Base-by-base conservation (phyloP, 2,329 filamentous ascomycete genomes). In the Xylariaceae sp. region DNA sequence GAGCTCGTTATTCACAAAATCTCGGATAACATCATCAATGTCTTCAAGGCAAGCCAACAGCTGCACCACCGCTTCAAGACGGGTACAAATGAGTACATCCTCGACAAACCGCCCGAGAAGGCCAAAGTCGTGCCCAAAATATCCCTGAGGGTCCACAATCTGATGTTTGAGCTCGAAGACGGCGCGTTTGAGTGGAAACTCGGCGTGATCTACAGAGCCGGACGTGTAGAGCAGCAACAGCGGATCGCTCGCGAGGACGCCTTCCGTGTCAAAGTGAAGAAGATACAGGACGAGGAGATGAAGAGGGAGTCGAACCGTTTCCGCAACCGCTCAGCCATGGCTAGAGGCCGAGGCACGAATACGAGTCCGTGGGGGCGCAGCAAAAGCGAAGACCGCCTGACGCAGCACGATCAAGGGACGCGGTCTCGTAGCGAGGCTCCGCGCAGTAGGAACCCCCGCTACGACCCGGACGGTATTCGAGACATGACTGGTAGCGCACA, bases 131-230 rank as follows among this genome's bases (percentile, higher is more conserved):
- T 98, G 0, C 92, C 92, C 2, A 90, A 86, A 56, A 70, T 98
- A 15, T 90, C 88, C 0, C 50, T 98, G 8, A 79, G 88, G 36
- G 84, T 83, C 38, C 85, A 85, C 52, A 85, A 85, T 4, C 71
- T 98, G 16, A 66, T 95, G 2, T 90, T 98, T 43, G 90, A 97
- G 56, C 71, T 98, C 24, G 92, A 98, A 63, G 92, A 98, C 59
- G 90, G 92, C 34, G 83, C 87, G 0, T 98, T 98, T 55, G 92
- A 98, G 60, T 98, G 89, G 86, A 97, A 96, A 59, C 70, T 98
- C 8, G 88, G 89, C 12, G 81, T 88, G 56, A 98, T 98, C 36
- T 98, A 97, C 60, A 81, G 90, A 21, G 79, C 87, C 31, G 92
- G 94, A 1, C 73, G 90, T 14, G 70, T 89, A 39, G 92, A 98